Conservation (phyloP, 73 alveolate genomes). For the Paramecium pentaurelia region DNA sequence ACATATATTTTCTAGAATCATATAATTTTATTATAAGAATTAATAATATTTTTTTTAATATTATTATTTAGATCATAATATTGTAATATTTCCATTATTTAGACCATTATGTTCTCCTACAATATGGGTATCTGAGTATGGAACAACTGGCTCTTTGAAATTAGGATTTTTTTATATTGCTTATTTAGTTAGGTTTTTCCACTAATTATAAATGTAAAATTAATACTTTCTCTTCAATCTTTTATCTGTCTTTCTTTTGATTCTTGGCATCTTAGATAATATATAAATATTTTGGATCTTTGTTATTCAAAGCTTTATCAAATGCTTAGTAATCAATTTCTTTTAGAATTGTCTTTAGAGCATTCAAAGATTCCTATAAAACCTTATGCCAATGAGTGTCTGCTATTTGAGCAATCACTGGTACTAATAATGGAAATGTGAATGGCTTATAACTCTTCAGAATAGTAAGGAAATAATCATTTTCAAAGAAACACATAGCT, state of each 20-base stretch:
- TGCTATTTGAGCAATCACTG: constrained; percentile 80
- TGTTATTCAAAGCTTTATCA: constrained; percentile 81
- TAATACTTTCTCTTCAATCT: constrained; percentile 67
- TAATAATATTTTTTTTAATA: not conserved
- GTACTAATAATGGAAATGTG: constrained; percentile 88
- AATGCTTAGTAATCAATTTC: constrained; percentile 87
- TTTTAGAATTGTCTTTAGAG: constrained; percentile 80
- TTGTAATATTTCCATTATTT: constrained; percentile 50
- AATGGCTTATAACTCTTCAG: constrained; percentile 77
- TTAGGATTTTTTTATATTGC: constrained; percentile 63
- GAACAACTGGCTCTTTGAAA: constrained; percentile 58
- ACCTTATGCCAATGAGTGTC: constrained; percentile 92
- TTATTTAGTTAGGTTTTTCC: constrained; percentile 68
- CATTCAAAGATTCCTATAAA: constrained; percentile 79
- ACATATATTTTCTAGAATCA: not conserved
- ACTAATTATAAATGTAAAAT: not conserved
- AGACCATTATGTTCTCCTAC: constrained; percentile 70
- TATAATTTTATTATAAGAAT: too few relatives aligned
- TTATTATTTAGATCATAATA: not conserved
- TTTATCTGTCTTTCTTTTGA: constrained; percentile 72
- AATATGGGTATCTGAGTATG: constrained; percentile 66
- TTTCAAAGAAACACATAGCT: constrained; percentile 93
- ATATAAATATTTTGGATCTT: constrained; percentile 27
- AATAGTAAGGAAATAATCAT: constrained; percentile 80
- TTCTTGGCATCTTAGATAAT: constrained; percentile 32